A percentile compares a stretch with the other conserved stretches of the same genome.
phyloP scores from a whole-genome alignment of 139 green algal genomes.

The Protoeuglena noctilucae region DNA sequence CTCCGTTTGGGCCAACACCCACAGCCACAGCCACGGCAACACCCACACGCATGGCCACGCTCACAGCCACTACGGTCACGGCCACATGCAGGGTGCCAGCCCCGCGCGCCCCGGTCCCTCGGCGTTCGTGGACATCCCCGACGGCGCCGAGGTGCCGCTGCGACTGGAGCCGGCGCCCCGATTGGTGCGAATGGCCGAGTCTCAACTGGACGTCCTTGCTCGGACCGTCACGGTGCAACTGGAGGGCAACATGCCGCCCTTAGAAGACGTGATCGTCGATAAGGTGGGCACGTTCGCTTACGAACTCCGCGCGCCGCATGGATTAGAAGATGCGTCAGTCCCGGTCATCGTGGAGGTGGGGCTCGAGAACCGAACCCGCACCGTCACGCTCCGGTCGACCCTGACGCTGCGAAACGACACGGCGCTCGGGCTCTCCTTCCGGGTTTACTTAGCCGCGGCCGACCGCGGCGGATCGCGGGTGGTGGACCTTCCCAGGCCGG shows the following conservation, averaged over 20 bases:
- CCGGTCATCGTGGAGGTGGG: slow-evolving; percentile 27
- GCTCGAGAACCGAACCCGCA: slow-evolving; percentile 22
- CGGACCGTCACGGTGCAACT: slow-evolving; percentile 29
- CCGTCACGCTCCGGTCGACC: slow-evolving; percentile 24
- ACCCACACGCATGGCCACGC: no score
- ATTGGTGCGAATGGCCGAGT: slow-evolving; percentile 16
- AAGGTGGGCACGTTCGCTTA: slow-evolving; percentile 37
- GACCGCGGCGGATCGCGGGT: neutral
- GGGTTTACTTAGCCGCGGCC: slow-evolving; percentile 12
- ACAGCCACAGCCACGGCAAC: no score
- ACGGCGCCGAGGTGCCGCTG: slow-evolving; percentile 12
- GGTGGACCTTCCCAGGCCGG: slow-evolving; percentile 5
- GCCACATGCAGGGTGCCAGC: no score
- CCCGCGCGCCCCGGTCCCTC: no score
- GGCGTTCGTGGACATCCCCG: neutral
- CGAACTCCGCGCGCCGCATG: slow-evolving; percentile 10
- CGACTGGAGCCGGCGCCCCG: slow-evolving; percentile 13
- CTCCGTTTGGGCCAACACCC: no score
- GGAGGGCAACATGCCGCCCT: slow-evolving; percentile 21
- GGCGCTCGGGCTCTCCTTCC: slow-evolving; percentile 13
- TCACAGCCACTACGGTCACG: no score
- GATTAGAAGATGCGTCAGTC: slow-evolving; percentile 8
- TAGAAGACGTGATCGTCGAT: slow-evolving; percentile 25
- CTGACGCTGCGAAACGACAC: slow-evolving; percentile 26
- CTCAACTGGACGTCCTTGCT: slow-evolving; percentile 18